Percentiles rank a stretch among this genome's conserved stretches.
phyloP scores from a whole-genome alignment of 2,329 filamentous ascomycete genomes.

The Lizonia empirigonia region DNA sequence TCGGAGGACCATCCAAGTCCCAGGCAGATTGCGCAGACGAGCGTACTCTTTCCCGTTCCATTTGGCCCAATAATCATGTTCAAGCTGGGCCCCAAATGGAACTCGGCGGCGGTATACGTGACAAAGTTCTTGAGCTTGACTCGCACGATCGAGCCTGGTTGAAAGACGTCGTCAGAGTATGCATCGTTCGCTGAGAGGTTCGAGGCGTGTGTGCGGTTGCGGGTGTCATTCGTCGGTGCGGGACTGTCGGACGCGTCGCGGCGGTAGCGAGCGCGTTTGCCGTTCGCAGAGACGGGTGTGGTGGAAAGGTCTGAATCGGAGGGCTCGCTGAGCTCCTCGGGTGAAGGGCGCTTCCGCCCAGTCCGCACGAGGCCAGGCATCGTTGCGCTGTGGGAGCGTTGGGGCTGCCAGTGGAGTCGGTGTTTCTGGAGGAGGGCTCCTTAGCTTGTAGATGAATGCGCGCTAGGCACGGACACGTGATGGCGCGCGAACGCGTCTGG shows the following conservation, averaged over 20 bases:
- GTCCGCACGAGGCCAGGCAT: constrained; percentile 37
- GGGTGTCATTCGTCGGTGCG: constrained; percentile 7
- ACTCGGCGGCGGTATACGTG: constrained; percentile 91
- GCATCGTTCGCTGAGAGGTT: constrained; percentile 21
- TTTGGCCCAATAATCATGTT: constrained; percentile 99
- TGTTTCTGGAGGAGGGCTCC: neutral
- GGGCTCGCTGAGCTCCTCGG: constrained; percentile 25
- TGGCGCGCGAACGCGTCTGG: constrained; percentile 16
- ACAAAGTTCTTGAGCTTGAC: constrained; percentile 90
- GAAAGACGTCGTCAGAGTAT: constrained; percentile 29
- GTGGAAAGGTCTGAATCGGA: constrained; percentile 28
- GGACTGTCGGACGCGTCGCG: constrained; percentile 38
- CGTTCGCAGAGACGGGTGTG: constrained; percentile 28
- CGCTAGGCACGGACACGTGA: constrained; percentile 22
- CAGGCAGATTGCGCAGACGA: constrained; percentile 95
- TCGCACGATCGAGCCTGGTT: constrained; percentile 85
- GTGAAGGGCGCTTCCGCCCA: constrained; percentile 32
- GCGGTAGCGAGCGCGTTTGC: constrained; percentile 41
- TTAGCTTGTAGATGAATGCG: neutral
- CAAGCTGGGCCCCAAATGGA: constrained; percentile 85
- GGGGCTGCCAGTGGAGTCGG: neutral
- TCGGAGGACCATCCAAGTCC: constrained; percentile 75
- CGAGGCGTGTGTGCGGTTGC: constrained; percentile 16
- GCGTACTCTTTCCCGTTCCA: constrained; percentile 94
- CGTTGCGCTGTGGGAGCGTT: constrained; percentile 6